These are phyloP conservation scores for Tuctoria greenei DNA, from an alignment of 176 grass and related monocot species.

Conservation along the genomic window DNA sequence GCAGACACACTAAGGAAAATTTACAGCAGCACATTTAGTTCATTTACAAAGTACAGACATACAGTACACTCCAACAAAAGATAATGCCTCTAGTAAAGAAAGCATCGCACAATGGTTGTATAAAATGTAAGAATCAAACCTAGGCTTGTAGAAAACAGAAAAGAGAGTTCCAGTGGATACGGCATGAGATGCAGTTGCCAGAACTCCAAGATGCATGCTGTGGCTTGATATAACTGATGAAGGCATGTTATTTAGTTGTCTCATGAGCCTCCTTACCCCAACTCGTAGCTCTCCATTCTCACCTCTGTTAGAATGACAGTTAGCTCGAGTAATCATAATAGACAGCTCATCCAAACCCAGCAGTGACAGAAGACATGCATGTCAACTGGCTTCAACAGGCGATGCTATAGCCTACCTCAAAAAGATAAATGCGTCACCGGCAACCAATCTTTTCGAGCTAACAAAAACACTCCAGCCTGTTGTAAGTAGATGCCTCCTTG, in stretches of 20 bases:
- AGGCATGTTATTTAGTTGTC: conserved; percentile 73
- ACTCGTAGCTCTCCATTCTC: conserved; percentile 79
- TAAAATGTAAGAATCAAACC: conserved; percentile 40
- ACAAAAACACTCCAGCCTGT: conserved; percentile 97
- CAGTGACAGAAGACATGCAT: conserved; percentile 4
- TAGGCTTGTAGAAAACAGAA: conserved; percentile 91
- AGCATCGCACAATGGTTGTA: not conserved
- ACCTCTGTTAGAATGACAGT: conserved; percentile 49
- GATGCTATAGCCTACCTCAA: conserved; percentile 54
- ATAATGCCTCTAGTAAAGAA: conserved; percentile 6
- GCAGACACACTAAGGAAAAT: not conserved
- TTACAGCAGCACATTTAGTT: not conserved
- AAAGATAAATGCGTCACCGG: conserved; percentile 90
- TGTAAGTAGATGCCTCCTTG: conserved; percentile 81
- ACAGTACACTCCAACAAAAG: not conserved
- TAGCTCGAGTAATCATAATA: conserved; percentile 16
- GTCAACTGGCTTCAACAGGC: not conserved
- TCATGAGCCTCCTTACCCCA: conserved; percentile 66
- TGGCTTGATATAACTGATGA: conserved; percentile 95
- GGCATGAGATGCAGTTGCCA: conserved; percentile 90
- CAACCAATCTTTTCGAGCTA: conserved; percentile 84
- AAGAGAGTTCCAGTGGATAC: conserved; percentile 70
- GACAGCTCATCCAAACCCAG: conserved; percentile 13
- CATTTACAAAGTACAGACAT: not conserved
- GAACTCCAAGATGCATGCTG: conserved; percentile 94